Evolutionary conservation across 106 monocot species (phyloP).

Genomic region (Dendrobium huoshanense): DNA sequence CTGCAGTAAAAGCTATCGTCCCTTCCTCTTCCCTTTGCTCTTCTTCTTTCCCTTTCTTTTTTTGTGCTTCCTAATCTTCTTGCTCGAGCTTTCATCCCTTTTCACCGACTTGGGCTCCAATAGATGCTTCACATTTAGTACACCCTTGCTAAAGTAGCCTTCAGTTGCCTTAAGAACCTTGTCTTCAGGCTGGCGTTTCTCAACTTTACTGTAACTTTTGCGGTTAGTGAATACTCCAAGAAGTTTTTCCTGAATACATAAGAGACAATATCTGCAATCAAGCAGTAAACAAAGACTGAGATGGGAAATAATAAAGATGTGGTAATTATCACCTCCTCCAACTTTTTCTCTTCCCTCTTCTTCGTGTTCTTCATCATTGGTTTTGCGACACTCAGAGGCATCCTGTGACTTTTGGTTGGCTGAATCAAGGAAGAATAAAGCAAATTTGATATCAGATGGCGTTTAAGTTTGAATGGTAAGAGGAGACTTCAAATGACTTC

Average conservation of each 20-base stretch:
- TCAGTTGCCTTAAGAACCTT: constrained; percentile 22
- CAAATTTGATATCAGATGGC: background rate
- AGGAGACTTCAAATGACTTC: background rate
- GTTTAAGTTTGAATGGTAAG: background rate
- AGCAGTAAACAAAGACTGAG: background rate
- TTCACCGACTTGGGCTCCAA: background rate
- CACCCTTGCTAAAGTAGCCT: constrained; percentile 34
- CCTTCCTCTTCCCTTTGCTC: constrained; percentile 9
- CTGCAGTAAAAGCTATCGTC: background rate
- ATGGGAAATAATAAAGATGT: background rate
- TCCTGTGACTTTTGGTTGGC: constrained; percentile 40
- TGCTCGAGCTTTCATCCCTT: background rate
- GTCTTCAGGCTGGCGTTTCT: constrained; percentile 24
- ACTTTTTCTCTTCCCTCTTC: constrained; percentile 29
- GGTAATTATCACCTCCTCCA: constrained; percentile 31
- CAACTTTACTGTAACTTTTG: background rate
- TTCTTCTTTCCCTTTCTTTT: constrained; percentile 15
- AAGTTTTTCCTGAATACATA: constrained; percentile 16
- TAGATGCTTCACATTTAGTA: constrained; percentile 40
- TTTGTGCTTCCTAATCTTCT: constrained; percentile 1
- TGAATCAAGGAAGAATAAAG: background rate
- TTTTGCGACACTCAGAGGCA: constrained; percentile 42
- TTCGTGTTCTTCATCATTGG: constrained; percentile 30
- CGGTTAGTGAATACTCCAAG: constrained; percentile 18
- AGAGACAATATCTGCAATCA: background rate